Evolutionary conservation across 2,329 filamentous ascomycete genomes (phyloP).

Genomic region (Hypoxylon sp.): DNA sequence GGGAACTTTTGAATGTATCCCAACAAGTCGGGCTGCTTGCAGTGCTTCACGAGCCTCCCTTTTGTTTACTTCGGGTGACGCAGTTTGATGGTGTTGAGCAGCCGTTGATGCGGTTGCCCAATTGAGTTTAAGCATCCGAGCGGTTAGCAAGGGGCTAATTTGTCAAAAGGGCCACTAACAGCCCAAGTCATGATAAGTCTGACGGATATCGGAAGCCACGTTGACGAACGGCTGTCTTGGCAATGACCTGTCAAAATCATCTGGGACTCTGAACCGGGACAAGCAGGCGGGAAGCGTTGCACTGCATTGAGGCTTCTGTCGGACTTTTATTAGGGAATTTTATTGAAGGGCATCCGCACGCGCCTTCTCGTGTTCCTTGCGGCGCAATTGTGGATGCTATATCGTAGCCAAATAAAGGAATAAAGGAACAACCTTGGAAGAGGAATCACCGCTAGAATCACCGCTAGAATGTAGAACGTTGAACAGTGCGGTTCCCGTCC

Average conservation of each 20-base stretch:
- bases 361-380: conserved; percentile 30
- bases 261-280: conserved; percentile 11
- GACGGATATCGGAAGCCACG: conserved; percentile 23
- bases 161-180: neutral
- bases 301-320: conserved; percentile 39
- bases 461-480: conserved; percentile 9
- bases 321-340: conserved; percentile 39
- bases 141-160: neutral
- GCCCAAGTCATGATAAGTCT: conserved; percentile 11
- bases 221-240: conserved; percentile 39
- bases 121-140: conserved; percentile 24
- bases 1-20: no score
- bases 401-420: conserved; percentile 31
- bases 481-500: conserved; percentile 9
- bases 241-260: conserved; percentile 40
- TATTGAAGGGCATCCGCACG: conserved; percentile 43
- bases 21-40: neutral
- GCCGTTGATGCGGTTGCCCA: neutral
- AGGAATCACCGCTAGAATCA: conserved; percentile 13
- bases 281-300: conserved; percentile 25
- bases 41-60: conserved; percentile 7
- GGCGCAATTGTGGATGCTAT: conserved; percentile 36
- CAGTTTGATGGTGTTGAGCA: conserved; percentile 21
- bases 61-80: conserved; percentile 9
- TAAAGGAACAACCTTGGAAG: neutral